These are phyloP conservation scores for Pulveroboletus sp. DNA, from an alignment of 768 basidiomycete genomes.

Conservation along the genomic window DNA sequence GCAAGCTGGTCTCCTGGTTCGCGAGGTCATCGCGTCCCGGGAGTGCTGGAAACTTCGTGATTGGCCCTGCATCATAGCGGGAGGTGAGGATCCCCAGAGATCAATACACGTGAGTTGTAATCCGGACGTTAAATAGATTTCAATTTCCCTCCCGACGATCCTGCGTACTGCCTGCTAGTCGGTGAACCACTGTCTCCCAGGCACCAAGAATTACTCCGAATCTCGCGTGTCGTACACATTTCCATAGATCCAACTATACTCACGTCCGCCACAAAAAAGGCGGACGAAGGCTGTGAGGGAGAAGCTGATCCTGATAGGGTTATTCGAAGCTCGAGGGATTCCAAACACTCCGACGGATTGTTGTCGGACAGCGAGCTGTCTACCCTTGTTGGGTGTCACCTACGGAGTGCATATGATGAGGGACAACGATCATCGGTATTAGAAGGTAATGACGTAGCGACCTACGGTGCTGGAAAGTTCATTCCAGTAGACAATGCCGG, in stretches of 20 bases:
- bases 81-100: slow-evolving; percentile 49
- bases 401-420: slow-evolving; percentile 67
- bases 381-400: slow-evolving; percentile 34
- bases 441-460: slow-evolving; percentile 23
- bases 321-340: slow-evolving; percentile 69
- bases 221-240: slow-evolving; percentile 68
- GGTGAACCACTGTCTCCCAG: slow-evolving; percentile 50
- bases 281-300: slow-evolving; percentile 35
- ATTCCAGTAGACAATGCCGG: slow-evolving; percentile 45
- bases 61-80: slow-evolving; percentile 83
- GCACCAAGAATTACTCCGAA: slow-evolving; percentile 49
- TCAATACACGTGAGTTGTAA: background rate
- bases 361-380: slow-evolving; percentile 55
- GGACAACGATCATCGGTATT: slow-evolving; percentile 32
- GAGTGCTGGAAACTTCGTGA: slow-evolving; percentile 35
- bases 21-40: slow-evolving; percentile 57
- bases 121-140: slow-evolving; percentile 54
- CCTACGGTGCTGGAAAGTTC: slow-evolving; percentile 49
- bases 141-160: slow-evolving; percentile 80
- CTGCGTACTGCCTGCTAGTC: slow-evolving; percentile 74
- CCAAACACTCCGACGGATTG: slow-evolving; percentile 61
- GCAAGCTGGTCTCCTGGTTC: slow-evolving; percentile 71
- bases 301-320: slow-evolving; percentile 57
- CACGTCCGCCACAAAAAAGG: slow-evolving; percentile 18
- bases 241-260: slow-evolving; percentile 61